phyloP scores from a whole-genome alignment of 2,329 filamentous ascomycete genomes.

The Coniochaeta prunicola region DNA sequence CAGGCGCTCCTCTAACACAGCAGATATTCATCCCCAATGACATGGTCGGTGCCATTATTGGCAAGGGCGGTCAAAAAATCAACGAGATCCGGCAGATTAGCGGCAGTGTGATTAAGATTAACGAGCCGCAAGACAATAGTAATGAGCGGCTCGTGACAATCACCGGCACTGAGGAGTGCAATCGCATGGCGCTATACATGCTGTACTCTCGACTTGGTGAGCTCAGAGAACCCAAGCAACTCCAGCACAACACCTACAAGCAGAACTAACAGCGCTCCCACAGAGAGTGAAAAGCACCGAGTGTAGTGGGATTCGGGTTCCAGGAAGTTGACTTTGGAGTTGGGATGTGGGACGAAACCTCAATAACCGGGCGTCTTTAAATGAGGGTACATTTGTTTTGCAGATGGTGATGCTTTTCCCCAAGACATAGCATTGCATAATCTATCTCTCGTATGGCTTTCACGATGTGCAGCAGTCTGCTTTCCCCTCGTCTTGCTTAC shows the following conservation, averaged over 20 bases:
- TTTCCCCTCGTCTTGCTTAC: not conserved
- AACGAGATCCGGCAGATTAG: conserved; percentile 97
- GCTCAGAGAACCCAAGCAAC: conserved; percentile 22
- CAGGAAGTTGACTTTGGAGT: not conserved
- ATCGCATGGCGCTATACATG: conserved; percentile 99
- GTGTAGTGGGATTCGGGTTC: conserved; percentile 34
- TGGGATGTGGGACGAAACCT: not conserved
- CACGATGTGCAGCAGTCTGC: not conserved
- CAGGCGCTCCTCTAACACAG: conserved; percentile 83
- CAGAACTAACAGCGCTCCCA: conserved; percentile 9
- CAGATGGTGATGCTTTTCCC: conserved; percentile 8
- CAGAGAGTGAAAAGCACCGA: conserved; percentile 72
- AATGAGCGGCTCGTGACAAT: conserved; percentile 97
- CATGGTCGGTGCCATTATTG: conserved; percentile 98
- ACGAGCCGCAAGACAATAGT: conserved; percentile 97
- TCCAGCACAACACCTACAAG: not conserved
- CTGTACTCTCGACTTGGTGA: conserved; percentile 93
- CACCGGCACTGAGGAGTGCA: conserved; percentile 95
- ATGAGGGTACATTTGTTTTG: conserved; percentile 1
- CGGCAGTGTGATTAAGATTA: conserved; percentile 99
- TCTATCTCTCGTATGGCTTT: not conserved
- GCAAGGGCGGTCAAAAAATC: conserved; percentile 97
- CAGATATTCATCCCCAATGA: conserved; percentile 99
- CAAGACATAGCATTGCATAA: conserved; percentile 8
- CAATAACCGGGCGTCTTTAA: not conserved